Evolutionary conservation across 768 basidiomycete species (phyloP), one percentile per base, ranked within the genome.

Genomic region (Podaxis sp.): DNA sequence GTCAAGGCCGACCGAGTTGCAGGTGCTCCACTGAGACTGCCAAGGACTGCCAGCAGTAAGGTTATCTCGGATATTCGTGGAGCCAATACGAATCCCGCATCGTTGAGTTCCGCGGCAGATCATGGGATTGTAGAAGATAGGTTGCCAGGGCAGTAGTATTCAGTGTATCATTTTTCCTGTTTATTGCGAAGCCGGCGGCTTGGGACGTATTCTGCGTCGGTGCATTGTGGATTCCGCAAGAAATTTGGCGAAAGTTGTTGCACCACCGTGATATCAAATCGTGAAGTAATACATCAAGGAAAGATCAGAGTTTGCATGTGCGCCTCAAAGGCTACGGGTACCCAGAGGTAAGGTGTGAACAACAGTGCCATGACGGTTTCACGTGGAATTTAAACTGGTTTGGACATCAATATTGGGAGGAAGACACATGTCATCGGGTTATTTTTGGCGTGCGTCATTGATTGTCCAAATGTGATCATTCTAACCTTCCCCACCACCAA

Each of bases 31-130:
- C 54, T 8, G 19, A 19, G 13, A 19, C 11, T 15, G 38, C 53
- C 33, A 55, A 12, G 11, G 13, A 19, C 11, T 15, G 38, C 53
- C 33, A 55, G 17, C 13, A 17, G n/a, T 2, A 22, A 15, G 19
- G 24, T 42, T 44, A 57, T 38, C 56, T 46, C 56, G 56, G 42
- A 46, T 15, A 46, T 57, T 57, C 56, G 56, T 57, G 56, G 56
- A 15, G 56, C 26, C 28, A 36, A 44, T 13, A 4, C 24, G 4
- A 15, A 12, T 24, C 12, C 8, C 26, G 40, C 19, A 17, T 28
- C 7, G 11, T 19, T 11, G 8, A 12, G 26, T 28, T 26, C 19
- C 22, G 4, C 4, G 22, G 9, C 7, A 24, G 24, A 12, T 15
- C 49, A 12, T 13, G 49, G 49, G 49, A 51, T 22, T 28, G 49